Percentiles rank a stretch among this genome's conserved stretches.
Evolutionary conservation across 2,329 filamentous ascomycete genomes (phyloP).

Genomic region (Thermomyces lanuginosus): DNA sequence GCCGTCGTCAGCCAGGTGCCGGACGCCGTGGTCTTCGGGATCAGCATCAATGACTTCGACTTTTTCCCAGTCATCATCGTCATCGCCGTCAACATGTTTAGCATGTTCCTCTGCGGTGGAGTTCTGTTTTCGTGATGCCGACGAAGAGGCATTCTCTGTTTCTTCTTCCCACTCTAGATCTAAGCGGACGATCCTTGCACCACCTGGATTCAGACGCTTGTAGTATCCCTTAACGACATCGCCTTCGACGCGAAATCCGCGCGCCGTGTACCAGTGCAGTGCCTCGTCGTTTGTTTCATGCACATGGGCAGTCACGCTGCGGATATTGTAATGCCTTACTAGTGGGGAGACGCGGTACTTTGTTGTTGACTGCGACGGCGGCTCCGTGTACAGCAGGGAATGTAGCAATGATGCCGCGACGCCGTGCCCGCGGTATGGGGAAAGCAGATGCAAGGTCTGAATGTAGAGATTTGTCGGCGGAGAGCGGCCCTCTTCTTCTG

Average conservation of each 20-base stretch:
- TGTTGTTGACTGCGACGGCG: slow-evolving; percentile 5
- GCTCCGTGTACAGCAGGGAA: slow-evolving; percentile 18
- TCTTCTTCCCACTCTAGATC: slow-evolving; percentile 17
- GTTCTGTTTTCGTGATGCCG: neutral
- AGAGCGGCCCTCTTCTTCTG: slow-evolving; percentile 6
- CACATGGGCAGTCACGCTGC: slow-evolving; percentile 43
- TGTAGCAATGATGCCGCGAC: slow-evolving; percentile 41
- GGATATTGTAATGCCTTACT: slow-evolving; percentile 34
- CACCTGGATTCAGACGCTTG: slow-evolving; percentile 38
- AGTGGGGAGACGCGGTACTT: slow-evolving; percentile 16
- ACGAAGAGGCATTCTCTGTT: slow-evolving; percentile 4
- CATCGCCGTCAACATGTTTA: slow-evolving; percentile 9
- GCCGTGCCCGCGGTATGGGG: slow-evolving; percentile 42
- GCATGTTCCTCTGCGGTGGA: slow-evolving; percentile 1
- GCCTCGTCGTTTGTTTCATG: slow-evolving; percentile 47
- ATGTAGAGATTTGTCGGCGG: slow-evolving; percentile 39
- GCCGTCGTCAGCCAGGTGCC: slow-evolving; percentile 19
- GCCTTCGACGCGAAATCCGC: slow-evolving; percentile 38
- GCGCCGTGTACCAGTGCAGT: slow-evolving; percentile 42
- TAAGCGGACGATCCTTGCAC: slow-evolving; percentile 36
- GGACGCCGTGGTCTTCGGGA: slow-evolving; percentile 16
- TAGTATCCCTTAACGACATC: slow-evolving; percentile 42
- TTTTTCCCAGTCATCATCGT: slow-evolving; percentile 29
- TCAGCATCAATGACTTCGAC: slow-evolving; percentile 23
- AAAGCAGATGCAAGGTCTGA: slow-evolving; percentile 42